Evolutionary conservation across 139 green algal genomes (phyloP).

Genomic region (Diplosphaera chodatii): DNA sequence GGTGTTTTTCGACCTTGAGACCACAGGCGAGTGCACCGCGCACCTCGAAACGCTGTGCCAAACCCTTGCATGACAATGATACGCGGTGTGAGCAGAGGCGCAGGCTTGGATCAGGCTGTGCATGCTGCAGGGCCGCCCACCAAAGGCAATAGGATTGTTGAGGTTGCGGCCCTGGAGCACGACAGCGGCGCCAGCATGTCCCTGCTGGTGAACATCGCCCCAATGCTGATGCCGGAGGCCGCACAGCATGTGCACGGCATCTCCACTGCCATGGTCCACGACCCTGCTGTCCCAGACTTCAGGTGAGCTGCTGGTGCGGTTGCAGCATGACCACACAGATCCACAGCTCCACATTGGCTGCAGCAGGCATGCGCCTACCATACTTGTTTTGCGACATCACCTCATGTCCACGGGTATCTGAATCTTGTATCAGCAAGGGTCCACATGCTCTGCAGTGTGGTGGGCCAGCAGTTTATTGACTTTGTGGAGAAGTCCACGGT

Average conservation of each 20-base stretch:
- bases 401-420: too few relatives aligned
- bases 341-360: too few relatives aligned
- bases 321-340: too few relatives aligned
- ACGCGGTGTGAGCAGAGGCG: too few relatives aligned
- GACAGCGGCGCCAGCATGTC: conserved; percentile 1
- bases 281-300: background rate
- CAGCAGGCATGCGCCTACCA: too few relatives aligned
- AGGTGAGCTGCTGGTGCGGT: background rate
- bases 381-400: background rate
- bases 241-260: conserved; percentile 22
- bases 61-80: too few relatives aligned
- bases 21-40: conserved; percentile 36
- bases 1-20: conserved; percentile 54
- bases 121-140: background rate
- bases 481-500: conserved; percentile 20
- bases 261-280: conserved; percentile 13
- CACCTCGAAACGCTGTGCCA: too few relatives aligned
- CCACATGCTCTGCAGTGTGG: conserved; percentile 7
- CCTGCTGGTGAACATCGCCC: conserved; percentile 17
- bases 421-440: background rate
- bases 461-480: conserved; percentile 19
- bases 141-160: conserved; percentile 23
- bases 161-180: conserved; percentile 31
- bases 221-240: background rate
- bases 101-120: too few relatives aligned